A percentile compares a stretch with the other conserved stretches of the same genome.
Evolutionary conservation across 352 stramenopile species (phyloP).

Genomic region (Peronosclerospora sorghi): DNA sequence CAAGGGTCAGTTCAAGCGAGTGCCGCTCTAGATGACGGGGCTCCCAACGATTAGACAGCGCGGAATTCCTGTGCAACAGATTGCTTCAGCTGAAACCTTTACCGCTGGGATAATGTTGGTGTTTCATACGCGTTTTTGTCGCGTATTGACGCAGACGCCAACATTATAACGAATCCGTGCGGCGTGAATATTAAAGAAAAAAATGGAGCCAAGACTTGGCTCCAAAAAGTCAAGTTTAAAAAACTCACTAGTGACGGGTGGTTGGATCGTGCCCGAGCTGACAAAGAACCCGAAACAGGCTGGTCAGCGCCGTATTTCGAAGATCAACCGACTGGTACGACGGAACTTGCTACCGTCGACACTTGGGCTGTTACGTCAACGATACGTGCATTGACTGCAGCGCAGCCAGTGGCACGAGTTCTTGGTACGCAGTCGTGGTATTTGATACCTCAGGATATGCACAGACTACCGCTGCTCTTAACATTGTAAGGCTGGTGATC

Average conservation of each 20-base stretch:
- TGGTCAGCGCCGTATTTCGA: slow-evolving; percentile 52
- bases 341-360: slow-evolving; percentile 48
- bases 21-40: slow-evolving; percentile 23
- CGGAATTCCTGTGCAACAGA: slow-evolving; percentile 19
- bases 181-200: too few species aligned
- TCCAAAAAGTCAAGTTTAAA: slow-evolving; percentile 52
- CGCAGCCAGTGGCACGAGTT: slow-evolving; percentile 17
- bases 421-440: slow-evolving; percentile 57
- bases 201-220: slow-evolving; percentile 46
- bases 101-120: slow-evolving; percentile 48
- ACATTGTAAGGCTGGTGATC: slow-evolving; percentile 80
- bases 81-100: slow-evolving; percentile 2
- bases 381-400: slow-evolving; percentile 48
- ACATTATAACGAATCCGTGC: slow-evolving; percentile 56
- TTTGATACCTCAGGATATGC: slow-evolving; percentile 61
- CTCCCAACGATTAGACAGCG: slow-evolving; percentile 20
- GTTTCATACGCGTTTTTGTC: too few species aligned
- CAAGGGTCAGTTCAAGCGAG: too few species aligned
- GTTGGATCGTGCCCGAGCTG: slow-evolving; percentile 26
- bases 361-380: slow-evolving; percentile 60
- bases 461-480: slow-evolving; percentile 35
- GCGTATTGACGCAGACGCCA: too few species aligned
- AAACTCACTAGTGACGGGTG: slow-evolving; percentile 22
- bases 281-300: slow-evolving; percentile 48
- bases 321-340: slow-evolving; percentile 24